These are phyloP conservation scores for Aureobasidium mangrovei DNA, from an alignment of 2,329 filamentous ascomycete genomes.

Conservation along the genomic window DNA sequence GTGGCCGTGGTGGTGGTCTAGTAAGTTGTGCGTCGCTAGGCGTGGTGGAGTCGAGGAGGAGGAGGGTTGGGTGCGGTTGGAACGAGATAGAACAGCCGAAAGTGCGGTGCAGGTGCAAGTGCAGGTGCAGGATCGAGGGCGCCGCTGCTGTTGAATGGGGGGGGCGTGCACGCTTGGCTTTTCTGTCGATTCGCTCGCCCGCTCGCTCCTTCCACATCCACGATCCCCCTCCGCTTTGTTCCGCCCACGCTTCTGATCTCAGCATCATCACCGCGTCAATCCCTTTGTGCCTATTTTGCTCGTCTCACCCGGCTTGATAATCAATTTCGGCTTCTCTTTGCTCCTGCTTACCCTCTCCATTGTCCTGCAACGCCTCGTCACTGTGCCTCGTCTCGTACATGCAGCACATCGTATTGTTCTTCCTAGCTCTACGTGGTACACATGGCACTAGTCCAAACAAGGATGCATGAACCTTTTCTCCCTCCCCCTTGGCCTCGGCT, in stretches of 20 bases:
- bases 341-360: background rate
- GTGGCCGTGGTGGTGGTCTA: background rate
- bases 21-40: background rate
- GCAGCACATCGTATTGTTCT: background rate
- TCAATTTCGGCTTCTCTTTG: background rate
- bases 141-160: too few species aligned
- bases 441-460: slow-evolving; percentile 5
- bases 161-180: too few species aligned
- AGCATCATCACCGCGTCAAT: slow-evolving; percentile 9
- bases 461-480: background rate
- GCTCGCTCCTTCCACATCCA: too few species aligned
- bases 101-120: too few species aligned
- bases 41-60: background rate
- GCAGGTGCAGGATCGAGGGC: too few species aligned
- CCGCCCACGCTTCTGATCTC: background rate
- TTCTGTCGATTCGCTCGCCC: too few species aligned
- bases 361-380: background rate
- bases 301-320: background rate
- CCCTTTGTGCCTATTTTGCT: background rate
- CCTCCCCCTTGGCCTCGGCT: slow-evolving; percentile 1
- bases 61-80: background rate
- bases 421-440: background rate
- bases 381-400: background rate
- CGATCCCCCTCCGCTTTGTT: background rate
- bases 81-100: too few species aligned